Evolutionary conservation across 2,329 filamentous ascomycete species (phyloP), one percentile per base, ranked within the genome.

Genomic region (Exophiala alcalophila): DNA sequence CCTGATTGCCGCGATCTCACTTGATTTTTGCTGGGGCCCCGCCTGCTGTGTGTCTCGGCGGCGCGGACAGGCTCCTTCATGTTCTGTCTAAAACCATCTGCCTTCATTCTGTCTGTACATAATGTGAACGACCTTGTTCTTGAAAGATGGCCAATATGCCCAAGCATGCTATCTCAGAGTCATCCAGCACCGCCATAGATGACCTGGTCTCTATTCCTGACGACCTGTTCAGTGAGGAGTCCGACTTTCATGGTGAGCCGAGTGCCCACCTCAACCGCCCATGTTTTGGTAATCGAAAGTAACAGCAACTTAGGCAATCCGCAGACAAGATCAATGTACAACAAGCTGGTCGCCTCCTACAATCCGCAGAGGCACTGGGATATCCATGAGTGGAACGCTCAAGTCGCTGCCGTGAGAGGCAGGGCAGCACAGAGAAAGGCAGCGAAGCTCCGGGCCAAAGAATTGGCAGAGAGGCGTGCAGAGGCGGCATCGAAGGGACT

Each of bases 231-330:
- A 69, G 67, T 4, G 65, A 67, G 11, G 67, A 69, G 16, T 71
- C 68, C 2, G 69, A 66, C 40, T 70, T 70, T 54, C 69, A 71
- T 40, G 68, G 67, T 65, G 53, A 33, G 47, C 16, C 18, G 25
- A 29, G 10, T 23, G 12, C 30, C 23, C 18, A 32, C 15, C 30
- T 32, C 9, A 16, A 7, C 30, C 16, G 6, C 18, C 4, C n/a
- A 16, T 9, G 32, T 21, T 16, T 8, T 12, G 15, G 16, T 23
- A 10, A 10, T 8, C 7, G 27, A 30, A 14, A 30, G 27, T 14
- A 6, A n/a, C n/a, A n/a, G n/a, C n/a, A 36, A 7, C 29, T 11
- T 52, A 86, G 82, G 83, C 37, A 74, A 79, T 42, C 68, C 75
- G 6, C 62, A 72, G 5, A 67, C 70, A 18, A 68, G 72, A 35